phyloP scores from a whole-genome alignment of 1,139 yeast genomes.

The Nakaseomyces glabratus region DNA sequence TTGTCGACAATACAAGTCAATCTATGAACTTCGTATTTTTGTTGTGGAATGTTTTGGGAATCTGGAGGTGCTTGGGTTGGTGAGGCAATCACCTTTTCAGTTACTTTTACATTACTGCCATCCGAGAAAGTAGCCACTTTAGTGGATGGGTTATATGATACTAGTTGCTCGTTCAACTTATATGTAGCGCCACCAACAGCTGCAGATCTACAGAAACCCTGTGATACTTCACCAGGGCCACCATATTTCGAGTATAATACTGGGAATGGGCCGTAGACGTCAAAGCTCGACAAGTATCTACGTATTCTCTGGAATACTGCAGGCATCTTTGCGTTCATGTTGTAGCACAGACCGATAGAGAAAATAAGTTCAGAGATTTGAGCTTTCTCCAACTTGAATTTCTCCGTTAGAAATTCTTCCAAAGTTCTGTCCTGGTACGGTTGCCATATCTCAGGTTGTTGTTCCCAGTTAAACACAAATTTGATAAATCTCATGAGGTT shows the following conservation, averaged over 20 bases:
- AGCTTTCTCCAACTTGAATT: conserved; percentile 62
- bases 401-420: conserved; percentile 45
- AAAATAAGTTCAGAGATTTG: conserved; percentile 76
- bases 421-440: conserved; percentile 51
- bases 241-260: conserved; percentile 89
- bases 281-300: conserved; percentile 77
- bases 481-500: conserved; percentile 87
- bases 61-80: conserved; percentile 59
- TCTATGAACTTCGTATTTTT: conserved; percentile 54
- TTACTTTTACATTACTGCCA: conserved; percentile 62
- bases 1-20: conserved; percentile 76
- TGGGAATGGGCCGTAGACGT: conserved; percentile 91
- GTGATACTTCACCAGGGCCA: conserved; percentile 92
- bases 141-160: conserved; percentile 52
- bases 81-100: conserved; percentile 65
- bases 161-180: conserved; percentile 61
- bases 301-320: conserved; percentile 73
- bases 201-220: conserved; percentile 95
- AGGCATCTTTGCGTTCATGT: conserved; percentile 51
- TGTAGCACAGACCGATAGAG: conserved; percentile 73
- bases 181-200: conserved; percentile 98
- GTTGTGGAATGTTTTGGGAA: conserved; percentile 32
- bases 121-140: conserved; percentile 69
- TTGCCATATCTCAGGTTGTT: conserved; percentile 43
- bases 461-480: conserved; percentile 69